Base-by-base conservation (phyloP, 768 basidiomycete species). In the Udeniomyces megalosporus region DNA sequence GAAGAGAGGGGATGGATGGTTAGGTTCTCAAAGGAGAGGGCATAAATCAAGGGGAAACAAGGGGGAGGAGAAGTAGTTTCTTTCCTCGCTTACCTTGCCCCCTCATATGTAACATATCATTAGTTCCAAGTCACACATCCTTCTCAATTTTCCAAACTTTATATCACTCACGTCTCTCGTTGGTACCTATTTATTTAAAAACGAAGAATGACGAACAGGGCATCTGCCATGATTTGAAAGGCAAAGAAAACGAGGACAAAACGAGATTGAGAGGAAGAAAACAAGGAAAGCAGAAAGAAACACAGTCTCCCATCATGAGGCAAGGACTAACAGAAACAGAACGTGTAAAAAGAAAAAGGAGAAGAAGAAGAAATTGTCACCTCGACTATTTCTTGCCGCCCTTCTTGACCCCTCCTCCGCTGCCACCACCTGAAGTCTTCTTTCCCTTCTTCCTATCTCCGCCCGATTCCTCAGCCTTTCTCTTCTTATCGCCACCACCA, bases 401-500 rank as follows among this genome's bases (percentile, higher is more conserved):
- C 31, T 70, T 68, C 46, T 68, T 61, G 24, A 35, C 60, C 45
- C 68, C 67, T 47, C 62, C 62, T 45, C 64, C 54, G 14, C 60
- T 61, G 14, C 54, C 64, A 44, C 58, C 63, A 8, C 51, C 61
- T 7, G 75, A 78, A 17, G 74, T 73, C 55, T 76, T 76, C 74
- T 74, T 77, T 11, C 74, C 73, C 55, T 76, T 76, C 74, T 86
- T 87, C 68, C 84, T 76, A 70, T 87, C 66, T 15, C 53, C 85
- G 67, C 80, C 76, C 3, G 77, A 78, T 1, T 71, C 72, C 4
- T 67, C 66, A 1, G 61, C 58, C 31, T 56, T 58, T 22, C 57
- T 50, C 55, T 63, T 57, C 50, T 63, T 63, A 28, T 58, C 62
- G 32, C 11, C 38, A 11, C 26, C 22, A 2, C 12, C 45, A 20